A percentile compares a stretch with the other conserved stretches of the same genome.
These are phyloP conservation scores for Sarcocystis neurona DNA, from an alignment of 169 alveolate species.

Conservation along the genomic window DNA sequence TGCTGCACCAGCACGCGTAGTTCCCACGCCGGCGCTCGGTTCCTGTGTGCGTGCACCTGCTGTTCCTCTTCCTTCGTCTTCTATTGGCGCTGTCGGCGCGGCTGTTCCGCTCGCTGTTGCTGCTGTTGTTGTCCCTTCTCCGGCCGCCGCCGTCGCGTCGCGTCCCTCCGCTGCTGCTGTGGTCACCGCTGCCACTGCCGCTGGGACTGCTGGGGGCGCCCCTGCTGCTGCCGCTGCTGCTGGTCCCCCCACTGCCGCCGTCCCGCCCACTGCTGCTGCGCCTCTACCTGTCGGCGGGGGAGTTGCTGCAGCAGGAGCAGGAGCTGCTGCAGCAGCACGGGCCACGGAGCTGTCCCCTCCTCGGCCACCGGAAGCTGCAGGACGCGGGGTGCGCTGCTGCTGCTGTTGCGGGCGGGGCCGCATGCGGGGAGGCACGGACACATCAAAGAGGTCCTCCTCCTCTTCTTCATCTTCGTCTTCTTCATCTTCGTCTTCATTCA, in stretches of 20 bases:
- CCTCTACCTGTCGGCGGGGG: neutral
- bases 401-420: too few relatives aligned
- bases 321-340: too few relatives aligned
- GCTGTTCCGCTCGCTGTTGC: neutral
- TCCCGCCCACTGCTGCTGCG: neutral
- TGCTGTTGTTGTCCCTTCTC: neutral
- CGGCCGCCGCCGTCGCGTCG: neutral
- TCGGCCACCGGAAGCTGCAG: neutral
- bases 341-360: neutral
- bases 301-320: neutral
- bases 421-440: too few relatives aligned
- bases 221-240: neutral
- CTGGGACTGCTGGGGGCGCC: neutral
- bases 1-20: too few relatives aligned
- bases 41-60: too few relatives aligned
- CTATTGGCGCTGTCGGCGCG: too few relatives aligned
- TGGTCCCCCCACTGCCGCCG: neutral
- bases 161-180: neutral
- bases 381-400: neutral
- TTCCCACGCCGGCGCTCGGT: too few relatives aligned
- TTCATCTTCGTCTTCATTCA: neutral
- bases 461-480: constrained; percentile 5
- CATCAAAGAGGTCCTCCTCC: neutral
- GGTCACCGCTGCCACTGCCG: neutral
- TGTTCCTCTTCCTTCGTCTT: neutral